Evolutionary conservation across 2,329 filamentous ascomycete genomes (phyloP).

Genomic region (Calonectria henricotiae): DNA sequence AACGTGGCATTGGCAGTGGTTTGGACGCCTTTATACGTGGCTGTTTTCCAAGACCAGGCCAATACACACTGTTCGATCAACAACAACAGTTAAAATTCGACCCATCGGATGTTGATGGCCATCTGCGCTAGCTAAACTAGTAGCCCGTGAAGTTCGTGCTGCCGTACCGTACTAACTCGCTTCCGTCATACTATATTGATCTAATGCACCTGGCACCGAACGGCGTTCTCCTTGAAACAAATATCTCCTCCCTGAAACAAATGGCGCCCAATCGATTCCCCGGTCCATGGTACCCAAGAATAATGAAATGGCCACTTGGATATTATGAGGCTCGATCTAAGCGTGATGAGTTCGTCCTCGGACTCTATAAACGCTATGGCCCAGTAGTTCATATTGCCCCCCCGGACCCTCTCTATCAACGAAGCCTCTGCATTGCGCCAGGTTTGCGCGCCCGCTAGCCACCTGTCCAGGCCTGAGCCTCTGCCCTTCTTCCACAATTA

Average conservation of each 20-base stretch:
- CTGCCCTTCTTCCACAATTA: conserved; percentile 7
- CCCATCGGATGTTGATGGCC: neutral
- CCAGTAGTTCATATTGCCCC: conserved; percentile 12
- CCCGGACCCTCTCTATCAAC: conserved; percentile 3
- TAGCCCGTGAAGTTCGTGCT: neutral
- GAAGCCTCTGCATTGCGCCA: neutral
- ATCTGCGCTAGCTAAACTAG: conserved; percentile 20
- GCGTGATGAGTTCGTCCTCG: neutral
- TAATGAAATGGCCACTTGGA: neutral
- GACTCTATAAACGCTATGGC: conserved; percentile 14
- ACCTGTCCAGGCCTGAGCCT: conserved; percentile 12
- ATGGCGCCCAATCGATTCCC: conserved; percentile 20
- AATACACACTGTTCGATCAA: neutral
- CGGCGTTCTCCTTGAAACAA: conserved; percentile 19
- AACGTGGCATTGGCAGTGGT: neutral
- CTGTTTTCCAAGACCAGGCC: neutral
- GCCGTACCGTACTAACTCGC: conserved; percentile 15
- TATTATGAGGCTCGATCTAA: conserved; percentile 16
- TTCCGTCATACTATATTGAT: neutral
- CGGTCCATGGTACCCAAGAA: neutral
- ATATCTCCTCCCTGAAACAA: conserved; percentile 15
- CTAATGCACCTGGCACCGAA: conserved; percentile 14
- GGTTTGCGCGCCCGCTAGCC: neutral
- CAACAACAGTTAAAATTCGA: conserved; percentile 12
- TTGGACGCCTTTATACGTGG: conserved; percentile 1